A percentile compares a stretch with the other conserved stretches of the same genome.
Conservation (phyloP, 2,329 filamentous ascomycete species). For the Aschersonia sp. region DNA sequence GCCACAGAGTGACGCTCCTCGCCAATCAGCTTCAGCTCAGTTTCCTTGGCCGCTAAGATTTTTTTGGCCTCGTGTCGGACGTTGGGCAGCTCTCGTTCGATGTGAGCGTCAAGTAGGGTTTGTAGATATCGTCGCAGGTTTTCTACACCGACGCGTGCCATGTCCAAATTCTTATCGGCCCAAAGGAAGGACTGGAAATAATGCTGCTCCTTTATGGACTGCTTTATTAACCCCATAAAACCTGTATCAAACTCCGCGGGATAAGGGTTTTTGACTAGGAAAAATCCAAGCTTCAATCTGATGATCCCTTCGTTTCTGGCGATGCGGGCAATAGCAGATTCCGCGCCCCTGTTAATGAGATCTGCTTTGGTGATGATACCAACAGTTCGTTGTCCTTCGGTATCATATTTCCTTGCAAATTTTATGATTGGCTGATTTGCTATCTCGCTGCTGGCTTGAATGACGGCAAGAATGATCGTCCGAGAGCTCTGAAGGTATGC, state of each 20-base stretch:
- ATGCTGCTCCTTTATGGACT: too few relatives aligned
- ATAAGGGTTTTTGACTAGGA: constrained; percentile 20
- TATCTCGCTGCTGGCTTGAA: constrained; percentile 23
- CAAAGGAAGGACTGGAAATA: too few relatives aligned
- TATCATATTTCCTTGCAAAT: constrained; percentile 15
- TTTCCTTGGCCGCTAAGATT: constrained; percentile 2
- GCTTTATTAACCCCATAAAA: too few relatives aligned
- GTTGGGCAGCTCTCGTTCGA: constrained; percentile 14
- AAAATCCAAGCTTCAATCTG: constrained; percentile 23
- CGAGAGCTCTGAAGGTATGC: constrained; percentile 23
- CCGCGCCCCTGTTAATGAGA: constrained; percentile 11
- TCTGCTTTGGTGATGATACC: constrained; percentile 30
- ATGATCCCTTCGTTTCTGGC: constrained; percentile 20
- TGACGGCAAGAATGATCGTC: constrained; percentile 29
- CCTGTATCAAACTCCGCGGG: constrained; percentile 1
- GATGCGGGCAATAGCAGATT: constrained; percentile 12
- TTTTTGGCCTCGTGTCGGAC: constrained; percentile 10
- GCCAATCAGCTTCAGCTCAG: constrained; percentile 5
- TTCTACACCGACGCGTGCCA: constrained; percentile 7
- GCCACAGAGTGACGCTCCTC: constrained; percentile 5
- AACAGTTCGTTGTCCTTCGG: constrained; percentile 18
- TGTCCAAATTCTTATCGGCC: too few relatives aligned
- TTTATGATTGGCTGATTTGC: constrained; percentile 22
- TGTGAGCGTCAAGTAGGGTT: constrained; percentile 12
- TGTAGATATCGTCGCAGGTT: constrained; percentile 9